These are phyloP conservation scores for Noccaea bulbosa DNA, from an alignment of 345 rosid species.

Conservation along the genomic window DNA sequence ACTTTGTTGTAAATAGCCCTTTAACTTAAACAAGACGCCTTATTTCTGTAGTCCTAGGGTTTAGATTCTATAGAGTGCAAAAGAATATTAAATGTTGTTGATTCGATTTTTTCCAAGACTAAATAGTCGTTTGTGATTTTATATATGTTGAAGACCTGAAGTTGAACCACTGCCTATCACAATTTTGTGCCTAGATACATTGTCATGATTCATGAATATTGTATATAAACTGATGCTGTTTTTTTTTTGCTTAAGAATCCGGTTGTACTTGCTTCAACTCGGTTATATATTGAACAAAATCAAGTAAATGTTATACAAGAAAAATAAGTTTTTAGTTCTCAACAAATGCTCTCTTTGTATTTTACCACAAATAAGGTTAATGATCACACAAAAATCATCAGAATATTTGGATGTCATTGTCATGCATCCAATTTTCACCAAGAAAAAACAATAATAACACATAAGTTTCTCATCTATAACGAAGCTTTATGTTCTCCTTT, in stretches of 20 bases:
- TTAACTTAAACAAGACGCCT: not conserved
- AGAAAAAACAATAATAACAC: too few species aligned
- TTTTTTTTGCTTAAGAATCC: not conserved
- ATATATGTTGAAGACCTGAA: not conserved
- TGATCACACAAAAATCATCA: too few species aligned
- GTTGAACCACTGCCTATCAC: not conserved
- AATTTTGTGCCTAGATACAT: not conserved
- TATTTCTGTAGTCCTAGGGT: conserved; percentile 3
- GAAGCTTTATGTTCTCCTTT: not conserved
- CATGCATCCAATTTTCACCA: not conserved
- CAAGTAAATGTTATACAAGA: not conserved
- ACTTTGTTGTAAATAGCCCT: not conserved
- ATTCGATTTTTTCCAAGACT: not conserved
- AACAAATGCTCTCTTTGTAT: not conserved
- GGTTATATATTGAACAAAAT: not conserved
- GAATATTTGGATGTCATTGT: not conserved
- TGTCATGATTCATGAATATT: conserved; percentile 2
- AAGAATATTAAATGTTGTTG: conserved; percentile 1
- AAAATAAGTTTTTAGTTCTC: not conserved
- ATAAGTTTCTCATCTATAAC: not conserved
- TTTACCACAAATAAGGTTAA: not conserved
- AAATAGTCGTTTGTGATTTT: not conserved
- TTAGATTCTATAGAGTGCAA: not conserved
- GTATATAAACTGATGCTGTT: not conserved
- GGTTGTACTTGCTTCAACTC: not conserved